Percentiles rank a stretch among this genome's conserved stretches.
Evolutionary conservation across 2,329 filamentous ascomycete genomes (phyloP).

Genomic region (Fusarium caatingaense): DNA sequence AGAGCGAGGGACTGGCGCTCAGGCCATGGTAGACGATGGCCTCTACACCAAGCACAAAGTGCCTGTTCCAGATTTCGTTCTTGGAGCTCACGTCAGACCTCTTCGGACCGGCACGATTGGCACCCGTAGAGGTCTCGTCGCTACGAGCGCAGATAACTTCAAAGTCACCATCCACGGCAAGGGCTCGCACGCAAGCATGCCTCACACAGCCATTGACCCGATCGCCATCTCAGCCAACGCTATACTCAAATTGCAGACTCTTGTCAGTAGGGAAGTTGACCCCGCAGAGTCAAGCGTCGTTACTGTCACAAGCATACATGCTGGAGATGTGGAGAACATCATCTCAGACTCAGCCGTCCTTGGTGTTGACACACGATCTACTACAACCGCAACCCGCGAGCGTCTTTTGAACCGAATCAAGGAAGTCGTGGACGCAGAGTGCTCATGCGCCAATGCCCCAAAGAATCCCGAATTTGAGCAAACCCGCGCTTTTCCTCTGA

Average conservation of each 20-base stretch:
- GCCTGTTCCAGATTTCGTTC: constrained; percentile 50
- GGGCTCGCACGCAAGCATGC: constrained; percentile 42
- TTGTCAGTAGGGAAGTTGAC: constrained; percentile 49
- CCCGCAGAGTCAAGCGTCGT: constrained; percentile 56
- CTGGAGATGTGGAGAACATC: constrained; percentile 58
- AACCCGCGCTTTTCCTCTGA: constrained; percentile 59
- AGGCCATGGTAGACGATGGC: constrained; percentile 54
- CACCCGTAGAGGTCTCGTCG: constrained; percentile 42
- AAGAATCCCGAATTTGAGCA: constrained; percentile 56
- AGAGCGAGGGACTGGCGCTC: constrained; percentile 70
- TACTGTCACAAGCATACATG: constrained; percentile 57
- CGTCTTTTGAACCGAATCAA: constrained; percentile 52
- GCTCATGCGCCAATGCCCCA: constrained; percentile 58
- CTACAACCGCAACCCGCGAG: constrained; percentile 47
- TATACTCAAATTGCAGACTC: constrained; percentile 42
- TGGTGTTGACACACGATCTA: constrained; percentile 55
- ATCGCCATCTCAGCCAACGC: constrained; percentile 21
- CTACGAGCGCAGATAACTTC: constrained; percentile 44
- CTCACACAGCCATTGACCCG: constrained; percentile 13
- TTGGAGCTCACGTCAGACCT: constrained; percentile 53
- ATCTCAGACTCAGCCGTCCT: constrained; percentile 57
- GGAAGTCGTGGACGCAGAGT: constrained; percentile 64
- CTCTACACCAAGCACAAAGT: constrained; percentile 44
- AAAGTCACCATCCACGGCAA: constrained; percentile 51
- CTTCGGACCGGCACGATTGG: constrained; percentile 49